Base-by-base conservation (phyloP, 768 basidiomycete genomes). In the Leccinum broughii region DNA sequence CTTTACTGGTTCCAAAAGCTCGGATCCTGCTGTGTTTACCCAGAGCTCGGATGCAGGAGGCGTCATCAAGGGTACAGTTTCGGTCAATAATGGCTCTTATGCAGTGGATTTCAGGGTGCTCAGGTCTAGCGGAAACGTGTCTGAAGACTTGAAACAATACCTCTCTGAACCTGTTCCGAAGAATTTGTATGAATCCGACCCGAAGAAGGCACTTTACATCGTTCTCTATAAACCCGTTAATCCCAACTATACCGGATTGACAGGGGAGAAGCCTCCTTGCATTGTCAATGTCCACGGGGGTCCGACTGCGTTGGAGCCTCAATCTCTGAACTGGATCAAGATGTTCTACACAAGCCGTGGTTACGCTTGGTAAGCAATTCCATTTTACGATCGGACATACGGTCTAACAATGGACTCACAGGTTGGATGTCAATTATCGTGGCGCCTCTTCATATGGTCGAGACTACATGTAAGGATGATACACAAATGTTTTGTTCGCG, bases 381-480 rank as follows among this genome's bases (percentile, higher is more conserved):
- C 7, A 14, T 46, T 0, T 6, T 6, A 35, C 34, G 34, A 35
- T 35, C 13, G 61, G 35, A 28, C 20, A 26, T 17, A 3, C 20
- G 6, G 37, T 41, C 37, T 39, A 28, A 70, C 58, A 26, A 68
- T 63, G 0, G 57, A 57, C 37, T 4, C 3, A 53, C 59, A 85
- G 87, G 83, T 66, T 89, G 30, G 87, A 88, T 55, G 88, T 92
- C 37, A 87, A 92, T 67, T 88, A 90, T 63, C 80, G 88, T 14
- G 90, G 90, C 3, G 88, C 87, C 0, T 84, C 84, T 13, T 86
- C 87, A 0, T 91, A 86, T 64, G 92, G 92, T 0, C 80, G 87
- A 6, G 73, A 73, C 20, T 93, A 90, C 64, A 83, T 81, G 78
- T 79, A 61, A 49, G 76, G 13, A 44, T 30, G 1, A 2, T 14